A percentile compares a stretch with the other conserved stretches of the same genome.
These are phyloP conservation scores for Ophiostoma sp. DNA, from an alignment of 2,329 filamentous ascomycete genomes.

Conservation along the genomic window DNA sequence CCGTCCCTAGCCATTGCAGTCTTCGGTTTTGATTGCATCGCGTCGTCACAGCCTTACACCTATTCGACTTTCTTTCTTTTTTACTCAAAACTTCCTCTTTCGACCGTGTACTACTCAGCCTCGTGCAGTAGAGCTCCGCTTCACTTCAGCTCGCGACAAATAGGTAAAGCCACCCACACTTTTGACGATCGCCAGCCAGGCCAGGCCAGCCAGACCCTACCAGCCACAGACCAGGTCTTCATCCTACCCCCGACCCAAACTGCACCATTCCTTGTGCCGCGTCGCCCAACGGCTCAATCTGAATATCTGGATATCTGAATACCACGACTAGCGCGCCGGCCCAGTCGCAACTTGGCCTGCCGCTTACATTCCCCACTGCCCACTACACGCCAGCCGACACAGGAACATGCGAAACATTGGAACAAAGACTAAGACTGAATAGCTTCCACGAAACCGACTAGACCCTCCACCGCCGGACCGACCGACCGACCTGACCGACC, in stretches of 20 bases:
- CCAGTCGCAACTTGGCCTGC: constrained; percentile 3
- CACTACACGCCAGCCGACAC: too few species aligned
- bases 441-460: background rate
- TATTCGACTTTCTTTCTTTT: too few species aligned
- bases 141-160: background rate
- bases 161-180: background rate
- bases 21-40: background rate
- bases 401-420: too few species aligned
- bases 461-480: background rate
- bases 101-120: background rate
- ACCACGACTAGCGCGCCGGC: background rate
- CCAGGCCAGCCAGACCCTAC: background rate
- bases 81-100: too few species aligned
- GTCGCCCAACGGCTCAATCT: background rate
- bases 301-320: background rate
- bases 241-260: background rate
- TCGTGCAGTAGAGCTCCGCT: too few species aligned
- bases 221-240: background rate
- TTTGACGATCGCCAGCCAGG: background rate
- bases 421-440: constrained; percentile 2
- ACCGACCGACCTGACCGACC: background rate
- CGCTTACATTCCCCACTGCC: background rate
- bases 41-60: background rate
- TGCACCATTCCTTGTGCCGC: background rate
- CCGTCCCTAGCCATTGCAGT: background rate